Conservation (phyloP, 2,329 filamentous ascomycete species). For the Cladosporium austrohemisphaericum region DNA sequence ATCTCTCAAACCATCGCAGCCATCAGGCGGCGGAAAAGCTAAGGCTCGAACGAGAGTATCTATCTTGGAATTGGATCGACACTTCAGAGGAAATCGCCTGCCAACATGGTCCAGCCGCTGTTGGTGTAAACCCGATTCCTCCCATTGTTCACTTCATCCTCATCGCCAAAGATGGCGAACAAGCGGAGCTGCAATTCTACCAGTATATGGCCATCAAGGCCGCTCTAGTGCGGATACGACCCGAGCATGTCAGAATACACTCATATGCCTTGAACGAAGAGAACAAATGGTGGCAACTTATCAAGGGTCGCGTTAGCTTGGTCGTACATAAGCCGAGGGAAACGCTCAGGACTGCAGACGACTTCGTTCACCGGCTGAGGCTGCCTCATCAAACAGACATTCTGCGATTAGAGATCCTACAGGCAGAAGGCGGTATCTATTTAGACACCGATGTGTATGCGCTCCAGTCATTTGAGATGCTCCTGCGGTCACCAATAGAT, state of each 20-base stretch:
- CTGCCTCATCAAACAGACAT: slow-evolving; percentile 19
- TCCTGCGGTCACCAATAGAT: slow-evolving; percentile 15
- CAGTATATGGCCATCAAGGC: slow-evolving; percentile 19
- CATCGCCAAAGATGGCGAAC: slow-evolving; percentile 10
- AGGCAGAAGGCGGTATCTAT: slow-evolving; percentile 19
- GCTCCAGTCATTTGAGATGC: slow-evolving; percentile 16
- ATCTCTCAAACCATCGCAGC: not conserved
- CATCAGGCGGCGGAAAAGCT: not conserved
- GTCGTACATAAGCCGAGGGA: slow-evolving; percentile 5
- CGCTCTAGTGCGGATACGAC: slow-evolving; percentile 16
- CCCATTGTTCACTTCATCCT: slow-evolving; percentile 17
- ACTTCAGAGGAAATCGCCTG: slow-evolving; percentile 1
- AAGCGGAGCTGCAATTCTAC: slow-evolving; percentile 17
- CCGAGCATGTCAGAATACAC: slow-evolving; percentile 16
- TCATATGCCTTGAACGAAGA: slow-evolving; percentile 1
- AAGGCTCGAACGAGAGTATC: slow-evolving; percentile 2
- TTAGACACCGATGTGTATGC: slow-evolving; percentile 20
- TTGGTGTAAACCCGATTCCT: slow-evolving; percentile 7
- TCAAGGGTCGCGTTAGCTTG: slow-evolving; percentile 9
- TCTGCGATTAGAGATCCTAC: slow-evolving; percentile 16
- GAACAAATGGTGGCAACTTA: slow-evolving; percentile 11
- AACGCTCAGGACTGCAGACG: not conserved
- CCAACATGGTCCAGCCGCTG: not conserved
- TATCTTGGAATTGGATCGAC: not conserved
- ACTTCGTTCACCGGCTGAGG: not conserved